Evolutionary conservation across 2,329 filamentous ascomycete genomes (phyloP).

Genomic region (Colletotrichum sp.): DNA sequence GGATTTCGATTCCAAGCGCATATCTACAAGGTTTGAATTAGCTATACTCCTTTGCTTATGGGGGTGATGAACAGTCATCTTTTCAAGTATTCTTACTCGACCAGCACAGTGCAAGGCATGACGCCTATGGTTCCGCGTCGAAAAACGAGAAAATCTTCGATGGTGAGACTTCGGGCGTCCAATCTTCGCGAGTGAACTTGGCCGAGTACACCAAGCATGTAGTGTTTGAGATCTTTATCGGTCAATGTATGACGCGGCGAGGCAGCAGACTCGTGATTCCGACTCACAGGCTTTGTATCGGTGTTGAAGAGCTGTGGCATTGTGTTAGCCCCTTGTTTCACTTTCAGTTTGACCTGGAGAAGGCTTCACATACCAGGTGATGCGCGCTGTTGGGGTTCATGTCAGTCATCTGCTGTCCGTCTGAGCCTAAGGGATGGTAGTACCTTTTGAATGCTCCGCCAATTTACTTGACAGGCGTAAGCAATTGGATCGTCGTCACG

Average conservation of each 20-base stretch:
- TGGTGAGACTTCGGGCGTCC: neutral
- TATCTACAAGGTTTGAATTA: neutral
- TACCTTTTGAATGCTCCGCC: neutral
- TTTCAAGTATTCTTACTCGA: neutral
- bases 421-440: too few species aligned
- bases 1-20: neutral
- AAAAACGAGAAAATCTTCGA: neutral
- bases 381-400: neutral
- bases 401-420: neutral
- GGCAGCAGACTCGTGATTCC: neutral
- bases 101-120: neutral
- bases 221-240: neutral
- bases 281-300: neutral
- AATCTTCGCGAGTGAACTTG: neutral
- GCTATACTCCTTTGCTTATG: neutral
- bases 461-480: neutral
- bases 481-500: neutral
- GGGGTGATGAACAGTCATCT: neutral
- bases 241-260: neutral
- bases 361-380: neutral
- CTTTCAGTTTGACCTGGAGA: neutral
- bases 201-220: neutral
- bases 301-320: neutral
- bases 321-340: neutral
- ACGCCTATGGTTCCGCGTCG: neutral